Percentiles rank a stretch among this genome's conserved stretches.
phyloP scores from a whole-genome alignment of 768 basidiomycete species.

The Austroboletus eburneus region DNA sequence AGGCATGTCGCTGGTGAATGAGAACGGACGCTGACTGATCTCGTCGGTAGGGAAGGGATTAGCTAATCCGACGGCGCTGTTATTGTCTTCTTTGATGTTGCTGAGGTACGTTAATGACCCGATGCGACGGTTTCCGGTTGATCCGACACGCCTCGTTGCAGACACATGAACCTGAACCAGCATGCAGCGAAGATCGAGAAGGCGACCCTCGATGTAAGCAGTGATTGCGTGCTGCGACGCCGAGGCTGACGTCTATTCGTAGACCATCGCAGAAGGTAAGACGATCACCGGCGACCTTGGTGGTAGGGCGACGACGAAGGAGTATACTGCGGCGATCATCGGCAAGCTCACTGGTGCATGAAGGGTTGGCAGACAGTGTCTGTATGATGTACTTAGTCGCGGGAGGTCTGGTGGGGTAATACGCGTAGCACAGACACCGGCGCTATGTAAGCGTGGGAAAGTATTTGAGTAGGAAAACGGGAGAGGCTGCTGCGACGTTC shows the following conservation, averaged over 20 bases:
- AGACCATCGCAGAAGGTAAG: constrained; percentile 98
- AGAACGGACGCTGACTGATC: not conserved
- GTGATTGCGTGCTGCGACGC: not conserved
- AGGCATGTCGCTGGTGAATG: constrained; percentile 42
- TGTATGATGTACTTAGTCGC: not conserved
- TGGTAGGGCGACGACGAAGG: constrained; percentile 83
- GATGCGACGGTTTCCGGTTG: constrained; percentile 10
- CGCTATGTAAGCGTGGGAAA: constrained; percentile 28
- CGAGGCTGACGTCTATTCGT: constrained; percentile 2
- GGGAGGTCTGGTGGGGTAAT: not conserved
- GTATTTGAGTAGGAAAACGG: constrained; percentile 13
- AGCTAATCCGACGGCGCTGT: constrained; percentile 98
- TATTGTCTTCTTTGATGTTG: constrained; percentile 98
- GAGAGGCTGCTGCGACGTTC: constrained; percentile 12
- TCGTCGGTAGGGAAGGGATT: constrained; percentile 67
- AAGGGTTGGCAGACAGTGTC: constrained; percentile 16
- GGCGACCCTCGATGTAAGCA: constrained; percentile 79
- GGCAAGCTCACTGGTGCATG: constrained; percentile 48
- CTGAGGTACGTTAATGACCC: constrained; percentile 56
- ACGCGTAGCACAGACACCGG: not conserved
- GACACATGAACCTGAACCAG: constrained; percentile 88
- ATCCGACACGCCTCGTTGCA: constrained; percentile 32
- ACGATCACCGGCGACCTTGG: constrained; percentile 93
- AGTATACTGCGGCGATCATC: constrained; percentile 89
- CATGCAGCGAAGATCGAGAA: constrained; percentile 88